These are phyloP conservation scores for Alternaria panax DNA, from an alignment of 2,329 filamentous ascomycete species.

Conservation along the genomic window DNA sequence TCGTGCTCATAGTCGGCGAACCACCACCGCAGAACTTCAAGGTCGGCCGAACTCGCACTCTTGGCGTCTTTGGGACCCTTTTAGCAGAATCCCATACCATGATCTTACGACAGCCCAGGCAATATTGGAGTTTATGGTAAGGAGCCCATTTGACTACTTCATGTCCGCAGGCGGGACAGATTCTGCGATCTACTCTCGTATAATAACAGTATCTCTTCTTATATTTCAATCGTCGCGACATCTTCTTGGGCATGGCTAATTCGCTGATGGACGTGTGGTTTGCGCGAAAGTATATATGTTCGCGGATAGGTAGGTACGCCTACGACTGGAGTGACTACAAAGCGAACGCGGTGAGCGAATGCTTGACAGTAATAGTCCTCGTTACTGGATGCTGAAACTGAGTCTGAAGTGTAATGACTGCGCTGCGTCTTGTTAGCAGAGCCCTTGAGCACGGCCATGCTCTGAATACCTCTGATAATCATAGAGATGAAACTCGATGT, in stretches of 20 bases:
- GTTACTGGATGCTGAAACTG: neutral
- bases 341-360: neutral
- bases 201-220: neutral
- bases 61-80: neutral
- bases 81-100: neutral
- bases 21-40: neutral
- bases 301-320: neutral
- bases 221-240: neutral
- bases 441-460: neutral
- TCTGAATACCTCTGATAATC: neutral
- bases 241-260: neutral
- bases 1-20: neutral
- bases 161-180: neutral
- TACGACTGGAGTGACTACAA: neutral
- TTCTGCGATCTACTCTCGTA: neutral
- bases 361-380: neutral
- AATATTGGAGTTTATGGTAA: neutral
- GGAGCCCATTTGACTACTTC: neutral
- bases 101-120: neutral
- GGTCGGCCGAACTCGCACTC: neutral
- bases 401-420: neutral
- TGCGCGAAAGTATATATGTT: neutral
- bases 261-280: neutral
- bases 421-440: neutral
- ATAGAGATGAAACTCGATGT: neutral